Evolutionary conservation across 129 eudicot genomes (phyloP), one percentile per base, ranked within the genome.

Genomic region (Ambrosia trifida): DNA sequence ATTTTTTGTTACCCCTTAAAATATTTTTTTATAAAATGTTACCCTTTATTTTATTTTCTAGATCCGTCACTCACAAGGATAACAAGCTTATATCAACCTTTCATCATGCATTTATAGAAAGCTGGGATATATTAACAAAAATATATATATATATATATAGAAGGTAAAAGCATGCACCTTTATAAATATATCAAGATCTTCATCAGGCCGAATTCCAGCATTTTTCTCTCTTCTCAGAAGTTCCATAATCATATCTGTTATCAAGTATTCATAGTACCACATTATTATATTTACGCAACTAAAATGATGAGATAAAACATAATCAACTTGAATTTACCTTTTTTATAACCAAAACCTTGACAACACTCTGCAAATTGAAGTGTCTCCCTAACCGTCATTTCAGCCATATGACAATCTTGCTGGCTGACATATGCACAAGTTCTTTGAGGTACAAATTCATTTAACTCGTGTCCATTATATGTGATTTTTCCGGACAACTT

Each of bases 301-400:
- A 5, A 43, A 30, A 46, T 18, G 11, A 18, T 16, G 18, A 33
- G 43, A 79, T 4, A 69, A 24, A 51, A 8, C 51, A 75, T 36
- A 44, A 78, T 72, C 60, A 35, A 35, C 43, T 65, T 68, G 69
- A 82, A 58, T 76, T 20, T 78, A 86, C 98, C 96, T 43, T 83
- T 73, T 69, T 85, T 89, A 69, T 82, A 85, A 81, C 96, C 91
- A 66, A 71, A 66, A 68, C 98, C 98, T 78, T 89, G 98, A 83
- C 91, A 92, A 57, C 41, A 49, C 80, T 95, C 98, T 7, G 98
- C 80, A 72, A 88, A 84, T 50, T 85, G 88, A 83, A 92, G 93
- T 33, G 88, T 86, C 78, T 92, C 98, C 72, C 89, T 80, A 4
- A 94, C 97, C 52, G 98, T 94, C 98, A 94, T 94, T 72, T 94